Base-by-base conservation (phyloP, 2,329 filamentous ascomycete species). In the Hypoxylon sp. region DNA sequence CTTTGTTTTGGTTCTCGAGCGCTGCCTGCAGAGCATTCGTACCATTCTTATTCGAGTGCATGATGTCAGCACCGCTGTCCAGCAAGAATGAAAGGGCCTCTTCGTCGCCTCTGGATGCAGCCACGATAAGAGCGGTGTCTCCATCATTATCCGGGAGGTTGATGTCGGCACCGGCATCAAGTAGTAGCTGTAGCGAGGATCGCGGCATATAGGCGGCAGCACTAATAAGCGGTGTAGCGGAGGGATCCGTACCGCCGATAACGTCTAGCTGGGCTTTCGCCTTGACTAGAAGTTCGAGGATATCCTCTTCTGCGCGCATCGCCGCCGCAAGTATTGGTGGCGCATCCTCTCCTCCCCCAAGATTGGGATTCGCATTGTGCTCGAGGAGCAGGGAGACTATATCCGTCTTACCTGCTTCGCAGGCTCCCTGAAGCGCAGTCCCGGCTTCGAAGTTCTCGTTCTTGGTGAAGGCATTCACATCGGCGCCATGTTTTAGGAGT, bases 401-500 rank as follows among this genome's bases (percentile, higher is more conserved):
- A 2, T 80, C 76, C 0, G 52, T 61, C 30, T 75, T 71, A 2
- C 79, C 74, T 0, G 73, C 72, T 44, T 80, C 78, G 36, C 76
- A 77, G 0, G 80, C 80, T 0, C 73, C 80, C 54, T 82, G 80
- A 0, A 82, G 69, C 0, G 80, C 80, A 3, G 78, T 81, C 3
- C 77, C 76, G 1, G 72, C 69, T 0, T 61, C 36, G 56, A 80
- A 78, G 16, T 75, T 72, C 1, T 71, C 61, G 44, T 72, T 71
- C 32, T 61, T 53, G 3, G 76, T 75, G 8, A 68, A 71, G 1
- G 76, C 76, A 51, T 81, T 77, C 8, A 78, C 73, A 20, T 79
- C 65, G 6, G 78, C 79, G 11, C 77, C 78, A 4, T 69, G 72
- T 0, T 75, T 63, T 1, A 81, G 51, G 6, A 81, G 75, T 20